Percentiles rank a stretch among this genome's conserved stretches.
These are phyloP conservation scores for Elaeagnus macrophylla DNA, from an alignment of 306 rosid genomes.

Conservation along the genomic window DNA sequence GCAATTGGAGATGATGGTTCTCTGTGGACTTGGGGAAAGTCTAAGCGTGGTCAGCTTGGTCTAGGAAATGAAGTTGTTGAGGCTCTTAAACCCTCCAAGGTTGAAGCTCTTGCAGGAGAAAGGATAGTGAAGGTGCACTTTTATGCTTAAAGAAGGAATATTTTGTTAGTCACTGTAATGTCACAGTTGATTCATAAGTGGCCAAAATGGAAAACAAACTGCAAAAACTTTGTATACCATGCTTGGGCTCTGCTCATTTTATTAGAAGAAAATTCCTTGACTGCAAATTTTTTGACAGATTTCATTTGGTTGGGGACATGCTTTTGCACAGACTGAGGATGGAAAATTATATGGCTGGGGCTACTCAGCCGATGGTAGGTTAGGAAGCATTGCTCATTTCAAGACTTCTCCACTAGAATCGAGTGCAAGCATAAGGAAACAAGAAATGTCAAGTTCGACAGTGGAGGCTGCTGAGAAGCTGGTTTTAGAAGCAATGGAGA, in stretches of 20 bases:
- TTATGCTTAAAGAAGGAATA: slow-evolving; percentile 7
- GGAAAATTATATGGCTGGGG: slow-evolving; percentile 96
- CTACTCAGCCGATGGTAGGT: slow-evolving; percentile 74
- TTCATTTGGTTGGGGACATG: slow-evolving; percentile 95
- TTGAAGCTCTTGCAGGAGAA: slow-evolving; percentile 60
- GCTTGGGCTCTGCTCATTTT: slow-evolving; percentile 2
- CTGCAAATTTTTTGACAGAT: slow-evolving; percentile 41
- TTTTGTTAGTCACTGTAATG: background rate
- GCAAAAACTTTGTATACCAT: slow-evolving; percentile 1
- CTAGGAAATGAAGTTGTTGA: slow-evolving; percentile 48
- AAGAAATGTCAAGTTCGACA: slow-evolving; percentile 28
- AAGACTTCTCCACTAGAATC: slow-evolving; percentile 52
- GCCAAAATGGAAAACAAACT: background rate
- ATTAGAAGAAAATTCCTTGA: slow-evolving; percentile 11
- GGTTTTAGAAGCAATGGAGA: slow-evolving; percentile 59
- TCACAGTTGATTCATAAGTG: background rate
- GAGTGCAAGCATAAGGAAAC: slow-evolving; percentile 1
- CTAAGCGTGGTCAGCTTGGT: slow-evolving; percentile 88
- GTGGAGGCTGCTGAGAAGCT: slow-evolving; percentile 56
- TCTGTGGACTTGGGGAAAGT: slow-evolving; percentile 87
- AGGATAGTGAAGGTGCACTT: slow-evolving; percentile 54
- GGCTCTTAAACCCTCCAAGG: slow-evolving; percentile 49
- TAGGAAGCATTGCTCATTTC: slow-evolving; percentile 53
- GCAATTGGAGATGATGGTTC: slow-evolving; percentile 81
- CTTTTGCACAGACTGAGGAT: slow-evolving; percentile 64